Evolutionary conservation across 345 rosid genomes (phyloP).

Genomic region (Eutrema japonicum): DNA sequence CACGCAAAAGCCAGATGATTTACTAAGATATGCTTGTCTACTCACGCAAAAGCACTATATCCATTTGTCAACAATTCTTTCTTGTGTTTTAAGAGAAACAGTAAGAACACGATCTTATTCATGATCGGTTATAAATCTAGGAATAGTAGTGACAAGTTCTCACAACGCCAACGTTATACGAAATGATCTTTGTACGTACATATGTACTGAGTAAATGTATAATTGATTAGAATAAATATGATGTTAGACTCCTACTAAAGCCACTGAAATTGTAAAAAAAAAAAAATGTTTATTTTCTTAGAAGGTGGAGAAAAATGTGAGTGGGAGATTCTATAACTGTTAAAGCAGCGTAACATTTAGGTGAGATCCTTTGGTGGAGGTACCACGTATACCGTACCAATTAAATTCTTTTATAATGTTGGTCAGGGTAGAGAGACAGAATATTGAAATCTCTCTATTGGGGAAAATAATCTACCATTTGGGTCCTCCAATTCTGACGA

Average conservation of each 20-base stretch:
- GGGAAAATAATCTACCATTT: neutral
- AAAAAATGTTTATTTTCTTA: conserved; percentile 4
- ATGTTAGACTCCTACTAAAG: neutral
- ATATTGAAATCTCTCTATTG: neutral
- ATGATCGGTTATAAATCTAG: neutral
- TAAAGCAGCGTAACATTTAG: conserved; percentile 17
- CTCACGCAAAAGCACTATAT: conserved; percentile 22
- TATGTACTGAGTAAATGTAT: neutral
- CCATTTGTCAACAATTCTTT: conserved; percentile 12
- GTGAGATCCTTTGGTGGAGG: conserved; percentile 27
- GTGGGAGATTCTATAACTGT: neutral
- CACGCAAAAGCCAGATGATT: conserved; percentile 37
- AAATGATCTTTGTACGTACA: neutral
- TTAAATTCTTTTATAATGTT: neutral
- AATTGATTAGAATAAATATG: neutral
- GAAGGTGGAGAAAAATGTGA: conserved; percentile 16
- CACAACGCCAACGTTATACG: neutral
- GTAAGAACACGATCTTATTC: too few relatives aligned
- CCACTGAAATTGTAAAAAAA: too few relatives aligned
- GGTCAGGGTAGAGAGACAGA: conserved; percentile 1
- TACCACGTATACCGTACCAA: conserved; percentile 35
- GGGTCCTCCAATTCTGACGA: neutral
- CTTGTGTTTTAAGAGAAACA: neutral
- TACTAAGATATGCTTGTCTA: conserved; percentile 35
- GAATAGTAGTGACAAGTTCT: neutral